These are phyloP conservation scores for Aspergillus nanangensis DNA, from an alignment of 495 filamentous ascomycete genomes.

Conservation along the genomic window DNA sequence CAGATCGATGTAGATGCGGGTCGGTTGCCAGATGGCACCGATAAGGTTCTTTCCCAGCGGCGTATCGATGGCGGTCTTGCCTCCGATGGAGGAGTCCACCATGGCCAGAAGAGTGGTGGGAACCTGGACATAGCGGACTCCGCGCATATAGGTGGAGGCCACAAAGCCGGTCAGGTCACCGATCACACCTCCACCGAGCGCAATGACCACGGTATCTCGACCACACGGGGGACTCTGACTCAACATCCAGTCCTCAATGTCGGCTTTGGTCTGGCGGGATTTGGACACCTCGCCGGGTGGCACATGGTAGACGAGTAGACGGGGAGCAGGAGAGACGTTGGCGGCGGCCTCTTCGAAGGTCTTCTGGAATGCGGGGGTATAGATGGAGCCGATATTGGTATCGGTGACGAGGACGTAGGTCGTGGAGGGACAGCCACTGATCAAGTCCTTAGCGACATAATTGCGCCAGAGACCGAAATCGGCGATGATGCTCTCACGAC, in stretches of 20 bases:
- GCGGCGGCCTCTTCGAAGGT: slow-evolving; percentile 58
- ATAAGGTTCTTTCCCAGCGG: slow-evolving; percentile 97
- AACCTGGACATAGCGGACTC: slow-evolving; percentile 92
- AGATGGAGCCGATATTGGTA: slow-evolving; percentile 79
- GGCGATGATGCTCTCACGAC: slow-evolving; percentile 78
- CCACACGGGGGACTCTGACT: slow-evolving; percentile 72
- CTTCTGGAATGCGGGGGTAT: slow-evolving; percentile 71
- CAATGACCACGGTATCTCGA: slow-evolving; percentile 89
- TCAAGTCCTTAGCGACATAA: slow-evolving; percentile 77
- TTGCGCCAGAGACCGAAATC: slow-evolving; percentile 87
- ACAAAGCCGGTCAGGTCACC: slow-evolving; percentile 97
- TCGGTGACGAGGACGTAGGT: slow-evolving; percentile 97
- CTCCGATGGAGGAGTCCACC: slow-evolving; percentile 98
- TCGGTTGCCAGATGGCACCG: slow-evolving; percentile 94
- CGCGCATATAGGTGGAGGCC: slow-evolving; percentile 96
- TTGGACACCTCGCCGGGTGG: slow-evolving; percentile 93
- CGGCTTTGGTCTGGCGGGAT: slow-evolving; percentile 84
- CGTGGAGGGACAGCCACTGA: slow-evolving; percentile 71
- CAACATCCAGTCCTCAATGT: slow-evolving; percentile 97
- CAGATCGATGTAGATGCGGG: slow-evolving; percentile 89
- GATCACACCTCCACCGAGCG: slow-evolving; percentile 95
- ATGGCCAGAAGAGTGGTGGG: slow-evolving; percentile 93
- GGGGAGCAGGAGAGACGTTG: slow-evolving; percentile 46
- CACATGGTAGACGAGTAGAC: slow-evolving; percentile 81
- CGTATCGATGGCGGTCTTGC: slow-evolving; percentile 96